Evolutionary conservation across 2,329 filamentous ascomycete genomes (phyloP).

Genomic region (Sporothrix euskadiensis): DNA sequence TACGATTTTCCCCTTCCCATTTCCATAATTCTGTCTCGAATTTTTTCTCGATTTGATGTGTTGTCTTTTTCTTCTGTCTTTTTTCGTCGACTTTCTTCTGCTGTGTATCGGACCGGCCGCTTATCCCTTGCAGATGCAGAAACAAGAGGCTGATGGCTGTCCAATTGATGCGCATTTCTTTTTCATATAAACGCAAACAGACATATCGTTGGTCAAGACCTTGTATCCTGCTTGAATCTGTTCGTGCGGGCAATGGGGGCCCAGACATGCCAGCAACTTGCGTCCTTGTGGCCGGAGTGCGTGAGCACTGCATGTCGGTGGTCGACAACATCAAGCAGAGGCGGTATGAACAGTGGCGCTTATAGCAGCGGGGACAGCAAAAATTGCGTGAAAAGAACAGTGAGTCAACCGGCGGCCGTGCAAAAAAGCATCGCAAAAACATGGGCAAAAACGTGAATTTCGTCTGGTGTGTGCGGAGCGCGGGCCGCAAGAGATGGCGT

Average conservation of each 20-base stretch:
- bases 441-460: not conserved
- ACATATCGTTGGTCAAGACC: not conserved
- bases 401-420: conserved; percentile 13
- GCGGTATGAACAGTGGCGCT: not conserved
- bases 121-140: not conserved
- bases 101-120: conserved; percentile 8
- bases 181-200: not conserved
- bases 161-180: not conserved
- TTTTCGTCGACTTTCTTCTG: not conserved
- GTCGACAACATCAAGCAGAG: not conserved
- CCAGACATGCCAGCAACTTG: not conserved
- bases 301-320: not conserved
- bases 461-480: conserved; percentile 1
- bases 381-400: conserved; percentile 5
- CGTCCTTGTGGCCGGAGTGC: not conserved
- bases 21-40: not conserved
- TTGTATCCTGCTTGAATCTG: not conserved
- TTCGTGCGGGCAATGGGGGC: not conserved
- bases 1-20: not conserved
- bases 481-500: conserved; percentile 13
- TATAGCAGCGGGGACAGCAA: not conserved
- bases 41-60: not conserved
- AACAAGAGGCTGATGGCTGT: not conserved
- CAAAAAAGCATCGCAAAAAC: not conserved
- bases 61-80: not conserved